These are phyloP conservation scores for Nannochloris sp. DNA, from an alignment of 139 green algal species.

Conservation along the genomic window DNA sequence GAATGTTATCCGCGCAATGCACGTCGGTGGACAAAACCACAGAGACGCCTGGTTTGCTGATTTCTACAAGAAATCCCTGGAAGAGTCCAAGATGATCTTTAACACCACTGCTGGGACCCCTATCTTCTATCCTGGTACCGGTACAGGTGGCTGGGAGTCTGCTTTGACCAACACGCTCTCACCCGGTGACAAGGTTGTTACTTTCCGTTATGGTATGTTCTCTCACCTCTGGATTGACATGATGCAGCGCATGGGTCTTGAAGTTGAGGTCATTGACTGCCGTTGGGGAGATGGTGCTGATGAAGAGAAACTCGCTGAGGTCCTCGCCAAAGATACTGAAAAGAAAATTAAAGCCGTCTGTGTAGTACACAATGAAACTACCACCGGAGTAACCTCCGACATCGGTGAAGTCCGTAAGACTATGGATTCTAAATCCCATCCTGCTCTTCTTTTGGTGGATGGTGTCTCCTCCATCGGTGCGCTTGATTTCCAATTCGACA, in stretches of 20 bases:
- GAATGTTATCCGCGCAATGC: slow-evolving; percentile 78
- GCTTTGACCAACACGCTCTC: slow-evolving; percentile 93
- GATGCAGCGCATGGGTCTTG: slow-evolving; percentile 92
- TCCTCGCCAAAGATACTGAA: slow-evolving; percentile 65
- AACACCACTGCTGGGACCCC: slow-evolving; percentile 74
- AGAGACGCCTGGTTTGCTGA: slow-evolving; percentile 86
- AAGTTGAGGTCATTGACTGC: slow-evolving; percentile 82
- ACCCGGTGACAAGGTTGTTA: slow-evolving; percentile 77
- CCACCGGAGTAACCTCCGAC: slow-evolving; percentile 86
- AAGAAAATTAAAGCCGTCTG: slow-evolving; percentile 91
- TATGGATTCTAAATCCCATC: slow-evolving; percentile 70
- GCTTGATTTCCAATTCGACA: slow-evolving; percentile 87
- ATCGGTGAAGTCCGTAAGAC: slow-evolving; percentile 51
- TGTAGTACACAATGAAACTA: slow-evolving; percentile 97
- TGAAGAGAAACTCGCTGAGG: slow-evolving; percentile 55
- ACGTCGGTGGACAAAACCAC: slow-evolving; percentile 83
- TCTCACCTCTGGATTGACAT: slow-evolving; percentile 93
- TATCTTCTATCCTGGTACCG: slow-evolving; percentile 86
- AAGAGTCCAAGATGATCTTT: slow-evolving; percentile 80
- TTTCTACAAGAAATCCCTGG: slow-evolving; percentile 73
- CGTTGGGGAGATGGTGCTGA: slow-evolving; percentile 86
- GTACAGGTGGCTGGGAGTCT: slow-evolving; percentile 86
- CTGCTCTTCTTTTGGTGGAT: slow-evolving; percentile 86
- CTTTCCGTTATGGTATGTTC: slow-evolving; percentile 84
- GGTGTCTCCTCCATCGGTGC: slow-evolving; percentile 92